Conservation (phyloP, 2,329 filamentous ascomycete genomes). For the Exophiala phaeomuriformis region DNA sequence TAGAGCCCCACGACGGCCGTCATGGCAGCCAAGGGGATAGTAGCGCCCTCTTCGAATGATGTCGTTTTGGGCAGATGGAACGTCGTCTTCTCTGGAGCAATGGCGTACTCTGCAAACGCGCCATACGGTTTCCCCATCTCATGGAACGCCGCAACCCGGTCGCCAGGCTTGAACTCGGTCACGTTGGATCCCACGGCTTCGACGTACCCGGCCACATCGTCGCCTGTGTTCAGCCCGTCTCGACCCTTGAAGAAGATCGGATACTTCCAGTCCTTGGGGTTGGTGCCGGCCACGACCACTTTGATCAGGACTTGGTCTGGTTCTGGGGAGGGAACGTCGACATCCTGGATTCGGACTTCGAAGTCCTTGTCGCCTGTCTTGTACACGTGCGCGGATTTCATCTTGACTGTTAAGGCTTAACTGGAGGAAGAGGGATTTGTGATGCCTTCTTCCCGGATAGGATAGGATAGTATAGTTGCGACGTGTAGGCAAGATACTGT, state of each 20-base stretch:
- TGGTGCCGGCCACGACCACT: constrained; percentile 39
- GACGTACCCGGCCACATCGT: constrained; percentile 48
- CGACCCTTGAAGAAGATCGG: constrained; percentile 8
- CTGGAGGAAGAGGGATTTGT: background rate
- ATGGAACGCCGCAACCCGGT: constrained; percentile 47
- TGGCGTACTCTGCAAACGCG: constrained; percentile 51
- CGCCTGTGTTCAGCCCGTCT: constrained; percentile 39
- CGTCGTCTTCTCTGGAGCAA: constrained; percentile 48
- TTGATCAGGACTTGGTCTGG: constrained; percentile 37
- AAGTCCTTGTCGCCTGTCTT: constrained; percentile 4
- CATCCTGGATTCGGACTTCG: constrained; percentile 31
- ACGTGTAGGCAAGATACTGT: background rate
- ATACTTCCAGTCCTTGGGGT: constrained; percentile 46
- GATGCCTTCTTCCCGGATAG: too few relatives aligned
- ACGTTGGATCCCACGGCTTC: constrained; percentile 47
- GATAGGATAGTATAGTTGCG: background rate
- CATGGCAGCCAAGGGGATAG: constrained; percentile 23
- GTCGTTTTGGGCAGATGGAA: constrained; percentile 48
- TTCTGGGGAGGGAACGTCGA: constrained; percentile 37
- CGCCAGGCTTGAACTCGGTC: constrained; percentile 49
- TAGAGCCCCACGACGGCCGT: constrained; percentile 19
- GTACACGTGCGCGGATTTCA: constrained; percentile 20
- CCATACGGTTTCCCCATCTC: constrained; percentile 47
- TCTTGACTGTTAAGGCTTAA: background rate
- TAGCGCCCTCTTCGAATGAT: constrained; percentile 45